A percentile compares a stretch with the other conserved stretches of the same genome.
Evolutionary conservation across 306 rosid species (phyloP).

Genomic region (Fragaria ananassa): DNA sequence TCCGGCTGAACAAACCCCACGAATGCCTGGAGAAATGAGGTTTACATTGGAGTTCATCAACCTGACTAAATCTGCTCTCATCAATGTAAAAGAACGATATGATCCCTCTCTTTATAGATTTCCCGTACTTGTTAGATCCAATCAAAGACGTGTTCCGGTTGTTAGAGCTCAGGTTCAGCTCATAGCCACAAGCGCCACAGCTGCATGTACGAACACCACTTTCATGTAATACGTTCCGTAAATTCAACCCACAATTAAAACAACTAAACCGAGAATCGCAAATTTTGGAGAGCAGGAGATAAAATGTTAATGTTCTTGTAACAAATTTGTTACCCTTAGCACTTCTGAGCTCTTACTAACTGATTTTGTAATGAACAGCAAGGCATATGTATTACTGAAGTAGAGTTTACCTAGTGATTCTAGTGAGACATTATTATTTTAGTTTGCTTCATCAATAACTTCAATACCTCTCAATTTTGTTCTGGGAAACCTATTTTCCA

Average conservation of each 20-base stretch:
- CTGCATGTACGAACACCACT: slow-evolving; percentile 41
- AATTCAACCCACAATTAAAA: neutral
- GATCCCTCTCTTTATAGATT: slow-evolving; percentile 78
- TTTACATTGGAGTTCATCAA: slow-evolving; percentile 64
- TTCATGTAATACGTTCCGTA: neutral
- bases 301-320: neutral
- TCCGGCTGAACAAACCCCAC: slow-evolving; percentile 69
- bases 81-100: slow-evolving; percentile 77
- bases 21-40: slow-evolving; percentile 69
- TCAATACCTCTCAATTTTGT: neutral
- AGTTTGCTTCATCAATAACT: neutral
- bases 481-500: neutral
- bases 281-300: neutral
- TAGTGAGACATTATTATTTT: neutral
- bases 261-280: neutral
- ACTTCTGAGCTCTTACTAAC: neutral
- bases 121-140: slow-evolving; percentile 78
- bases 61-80: slow-evolving; percentile 68
- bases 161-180: slow-evolving; percentile 70
- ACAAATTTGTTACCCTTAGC: neutral
- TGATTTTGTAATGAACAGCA: neutral
- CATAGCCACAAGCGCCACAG: slow-evolving; percentile 86
- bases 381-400: neutral
- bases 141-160: slow-evolving; percentile 64
- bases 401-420: neutral